These are phyloP conservation scores for Camelina laxa DNA, from an alignment of 345 rosid genomes.

Conservation along the genomic window DNA sequence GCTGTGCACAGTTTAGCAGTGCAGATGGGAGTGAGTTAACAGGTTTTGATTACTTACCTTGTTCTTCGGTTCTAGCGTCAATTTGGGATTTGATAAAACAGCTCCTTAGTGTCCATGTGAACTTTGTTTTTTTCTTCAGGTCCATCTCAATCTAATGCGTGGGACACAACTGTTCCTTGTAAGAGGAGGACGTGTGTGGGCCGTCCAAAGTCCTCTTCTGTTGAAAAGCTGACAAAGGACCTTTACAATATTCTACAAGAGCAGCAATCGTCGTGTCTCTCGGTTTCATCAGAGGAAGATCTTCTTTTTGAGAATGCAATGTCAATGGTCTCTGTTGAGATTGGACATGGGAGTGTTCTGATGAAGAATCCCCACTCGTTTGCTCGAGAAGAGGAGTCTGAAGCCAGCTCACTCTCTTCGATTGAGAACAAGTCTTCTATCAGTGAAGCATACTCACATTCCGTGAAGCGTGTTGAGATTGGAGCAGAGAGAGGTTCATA, in stretches of 20 bases:
- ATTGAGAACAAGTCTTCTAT: conserved; percentile 69
- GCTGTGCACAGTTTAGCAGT: conserved; percentile 86
- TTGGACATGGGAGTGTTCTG: conserved; percentile 95
- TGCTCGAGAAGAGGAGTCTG: conserved; percentile 96
- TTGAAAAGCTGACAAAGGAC: conserved; percentile 93
- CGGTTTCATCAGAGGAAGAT: conserved; percentile 90
- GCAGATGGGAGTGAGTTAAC: conserved; percentile 90
- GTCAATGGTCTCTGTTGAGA: conserved; percentile 96
- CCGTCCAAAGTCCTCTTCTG: conserved; percentile 83
- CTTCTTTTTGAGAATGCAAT: conserved; percentile 88
- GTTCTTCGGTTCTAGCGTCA: conserved; percentile 1
- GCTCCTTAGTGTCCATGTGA: conserved; percentile 29
- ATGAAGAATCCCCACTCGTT: conserved; percentile 79
- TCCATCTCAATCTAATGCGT: conserved; percentile 81
- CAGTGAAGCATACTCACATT: conserved; percentile 69
- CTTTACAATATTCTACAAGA: conserved; percentile 86
- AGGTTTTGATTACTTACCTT: conserved; percentile 53
- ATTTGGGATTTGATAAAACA: background rate
- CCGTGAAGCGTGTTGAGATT: conserved; percentile 49
- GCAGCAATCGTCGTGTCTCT: conserved; percentile 87
- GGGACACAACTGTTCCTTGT: conserved; percentile 91
- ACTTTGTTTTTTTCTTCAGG: conserved; percentile 49
- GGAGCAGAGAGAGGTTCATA: conserved; percentile 48
- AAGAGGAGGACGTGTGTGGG: conserved; percentile 87
- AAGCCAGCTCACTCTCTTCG: conserved; percentile 87